Percentiles rank a stretch among this genome's conserved stretches.
phyloP scores from a whole-genome alignment of 2,329 filamentous ascomycete genomes.

The Fusarium heterosporum region DNA sequence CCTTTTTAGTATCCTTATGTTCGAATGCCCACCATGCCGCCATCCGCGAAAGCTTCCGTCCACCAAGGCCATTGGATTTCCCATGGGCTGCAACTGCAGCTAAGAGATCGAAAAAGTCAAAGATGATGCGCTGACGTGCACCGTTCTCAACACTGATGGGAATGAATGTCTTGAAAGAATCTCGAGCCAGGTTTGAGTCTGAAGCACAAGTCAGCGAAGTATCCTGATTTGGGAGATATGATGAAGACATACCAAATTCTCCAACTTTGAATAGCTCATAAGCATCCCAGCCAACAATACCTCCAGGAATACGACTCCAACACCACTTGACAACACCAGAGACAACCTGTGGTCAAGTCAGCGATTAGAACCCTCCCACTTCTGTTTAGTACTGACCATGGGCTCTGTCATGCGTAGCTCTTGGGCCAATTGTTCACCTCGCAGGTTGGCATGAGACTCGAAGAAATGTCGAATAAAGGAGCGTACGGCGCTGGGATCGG shows the following conservation, averaged over 20 bases:
- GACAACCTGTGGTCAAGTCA: conserved; percentile 72
- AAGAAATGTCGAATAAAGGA: conserved; percentile 96
- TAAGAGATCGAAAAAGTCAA: conserved; percentile 95
- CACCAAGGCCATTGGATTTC: conserved; percentile 92
- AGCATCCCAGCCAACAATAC: conserved; percentile 95
- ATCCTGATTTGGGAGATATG: neutral
- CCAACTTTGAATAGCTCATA: conserved; percentile 97
- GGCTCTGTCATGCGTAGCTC: conserved; percentile 94
- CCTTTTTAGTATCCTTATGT: conserved; percentile 84
- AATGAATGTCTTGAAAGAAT: conserved; percentile 97
- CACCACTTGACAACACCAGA: conserved; percentile 98
- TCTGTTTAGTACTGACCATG: conserved; percentile 72
- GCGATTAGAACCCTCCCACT: conserved; percentile 21
- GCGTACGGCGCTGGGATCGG: conserved; percentile 90
- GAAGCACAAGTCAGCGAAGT: conserved; percentile 32
- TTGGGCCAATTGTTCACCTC: conserved; percentile 78
- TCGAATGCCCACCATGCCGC: conserved; percentile 99
- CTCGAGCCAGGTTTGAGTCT: conserved; percentile 92
- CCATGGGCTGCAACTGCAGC: conserved; percentile 91
- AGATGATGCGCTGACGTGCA: conserved; percentile 87
- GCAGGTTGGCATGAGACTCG: conserved; percentile 72
- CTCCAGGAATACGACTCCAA: conserved; percentile 91
- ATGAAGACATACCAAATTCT: conserved; percentile 75
- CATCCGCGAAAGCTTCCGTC: conserved; percentile 92
- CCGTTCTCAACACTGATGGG: conserved; percentile 92